Evolutionary conservation across 1,284 basidiomycete species (phyloP).

Genomic region (Sparassis latifolia): DNA sequence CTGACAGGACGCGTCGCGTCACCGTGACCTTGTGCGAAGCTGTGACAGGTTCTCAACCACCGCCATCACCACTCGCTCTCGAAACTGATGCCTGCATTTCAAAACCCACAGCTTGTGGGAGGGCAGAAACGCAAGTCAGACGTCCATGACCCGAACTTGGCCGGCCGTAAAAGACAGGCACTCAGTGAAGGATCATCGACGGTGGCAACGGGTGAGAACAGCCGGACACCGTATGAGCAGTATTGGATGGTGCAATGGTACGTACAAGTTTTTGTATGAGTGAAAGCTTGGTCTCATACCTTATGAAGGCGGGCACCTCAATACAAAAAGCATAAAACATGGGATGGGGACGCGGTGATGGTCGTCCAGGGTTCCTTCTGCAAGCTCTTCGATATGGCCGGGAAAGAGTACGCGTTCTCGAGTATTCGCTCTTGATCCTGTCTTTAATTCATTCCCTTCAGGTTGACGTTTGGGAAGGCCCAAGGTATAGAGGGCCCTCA

Average conservation of each 20-base stretch:
- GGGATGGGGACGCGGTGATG: conserved; percentile 81
- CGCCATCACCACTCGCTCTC: too few relatives aligned
- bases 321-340: conserved; percentile 85
- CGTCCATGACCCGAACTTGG: conserved; percentile 19
- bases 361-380: conserved; percentile 43
- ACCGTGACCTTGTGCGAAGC: too few relatives aligned
- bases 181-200: conserved; percentile 13
- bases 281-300: neutral
- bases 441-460: conserved; percentile 2
- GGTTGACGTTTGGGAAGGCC: conserved; percentile 22
- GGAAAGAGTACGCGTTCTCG: conserved; percentile 43
- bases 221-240: conserved; percentile 23
- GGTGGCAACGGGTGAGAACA: conserved; percentile 4
- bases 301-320: conserved; percentile 66
- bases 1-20: too few relatives aligned
- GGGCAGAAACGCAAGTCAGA: conserved; percentile 25
- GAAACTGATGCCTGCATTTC: conserved; percentile 18
- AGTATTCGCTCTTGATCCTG: conserved; percentile 2
- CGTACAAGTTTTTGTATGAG: conserved; percentile 3
- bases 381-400: conserved; percentile 54
- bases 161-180: conserved; percentile 30
- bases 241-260: conserved; percentile 74
- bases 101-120: conserved; percentile 8
- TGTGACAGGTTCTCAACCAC: neutral
- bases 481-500: conserved; percentile 28